Evolutionary conservation across 2,329 filamentous ascomycete genomes (phyloP).

Genomic region (Penicillium sp.): DNA sequence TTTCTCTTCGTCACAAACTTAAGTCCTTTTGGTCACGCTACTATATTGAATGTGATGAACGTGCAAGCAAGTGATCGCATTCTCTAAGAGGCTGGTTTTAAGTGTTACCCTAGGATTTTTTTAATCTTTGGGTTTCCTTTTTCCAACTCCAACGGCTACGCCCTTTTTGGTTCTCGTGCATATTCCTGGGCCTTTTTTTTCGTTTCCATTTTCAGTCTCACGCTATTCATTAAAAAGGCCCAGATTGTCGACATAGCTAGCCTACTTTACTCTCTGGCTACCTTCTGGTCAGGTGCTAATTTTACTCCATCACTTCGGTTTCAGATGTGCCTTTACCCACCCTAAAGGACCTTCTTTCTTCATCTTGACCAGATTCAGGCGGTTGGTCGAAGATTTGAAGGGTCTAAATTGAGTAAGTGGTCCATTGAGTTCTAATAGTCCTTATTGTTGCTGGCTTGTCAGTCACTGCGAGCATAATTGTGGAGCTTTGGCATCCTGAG

Average conservation of each 20-base stretch:
- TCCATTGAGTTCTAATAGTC: constrained; percentile 10
- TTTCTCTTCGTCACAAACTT: constrained; percentile 23
- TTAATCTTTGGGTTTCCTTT: constrained; percentile 4
- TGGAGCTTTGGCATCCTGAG: constrained; percentile 1
- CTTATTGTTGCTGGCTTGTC: constrained; percentile 2
- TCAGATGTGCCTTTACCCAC: constrained; percentile 22
- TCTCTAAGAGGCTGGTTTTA: constrained; percentile 2
- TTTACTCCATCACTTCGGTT: constrained; percentile 7
- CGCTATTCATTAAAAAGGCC: constrained; percentile 17
- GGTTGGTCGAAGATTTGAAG: constrained; percentile 19
- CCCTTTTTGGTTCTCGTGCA: constrained; percentile 13
- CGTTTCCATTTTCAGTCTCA: constrained; percentile 1
- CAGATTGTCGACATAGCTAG: constrained; percentile 17
- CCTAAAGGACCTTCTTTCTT: constrained; percentile 11
- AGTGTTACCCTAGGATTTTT: constrained; percentile 10
- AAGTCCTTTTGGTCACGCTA: constrained; percentile 27
- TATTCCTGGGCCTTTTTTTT: constrained; percentile 7
- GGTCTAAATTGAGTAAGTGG: constrained; percentile 20
- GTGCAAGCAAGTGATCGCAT: constrained; percentile 17
- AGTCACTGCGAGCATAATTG: background rate
- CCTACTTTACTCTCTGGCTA: constrained; percentile 8
- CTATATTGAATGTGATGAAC: constrained; percentile 24
- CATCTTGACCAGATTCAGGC: constrained; percentile 19
- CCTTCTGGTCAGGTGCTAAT: constrained; percentile 15
- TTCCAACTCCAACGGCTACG: constrained; percentile 9